Base-by-base conservation (phyloP, 768 basidiomycete species). In the Mycena olivaceomarginata region DNA sequence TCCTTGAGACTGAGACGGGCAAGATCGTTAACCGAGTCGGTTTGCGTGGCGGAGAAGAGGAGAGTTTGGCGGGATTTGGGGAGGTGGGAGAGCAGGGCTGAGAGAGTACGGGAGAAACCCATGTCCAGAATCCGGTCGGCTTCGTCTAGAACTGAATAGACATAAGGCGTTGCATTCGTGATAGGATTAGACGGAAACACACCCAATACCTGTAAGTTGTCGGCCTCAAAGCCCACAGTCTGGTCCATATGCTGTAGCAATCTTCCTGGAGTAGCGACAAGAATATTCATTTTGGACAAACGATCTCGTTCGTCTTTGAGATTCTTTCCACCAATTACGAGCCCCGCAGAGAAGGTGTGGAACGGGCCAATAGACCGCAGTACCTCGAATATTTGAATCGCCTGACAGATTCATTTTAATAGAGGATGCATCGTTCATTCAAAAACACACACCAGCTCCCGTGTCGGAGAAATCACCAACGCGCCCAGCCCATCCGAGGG, bases 181-280 rank as follows among this genome's bases (percentile, higher is more conserved):
- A 63, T 41, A 67, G 25, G 41, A 57, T 51, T 53, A 63, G 31
- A 31, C 31, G 64, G 22, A 53, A 64, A 88, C 95, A 75, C 79
- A 96, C 97, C 94, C 22, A 99, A 91, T 43, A 98, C 82, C 84
- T 99, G 97, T 22, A 99, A 86, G 82, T 97, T 96, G 78, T 95
- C 94, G 39, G 93, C 93, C 74, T 97, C 97, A 77, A 99, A 98
- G 1, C 98, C 98, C 70, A 97, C 91, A 4, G 98, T 99, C 85
- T 99, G 97, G 83, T 99, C 98, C 94, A 99, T 95, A 84, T 99
- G 98, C 81, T 99, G 98, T 60, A 99, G 87, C 57, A 99, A 88
- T 62, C 98, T 91, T 37, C 98, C 98, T 6, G 98, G 98, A 5
- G 98, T 99, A 2, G 98, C 98, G 18, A 99, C 96, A n/a, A 99